Conservation (phyloP, 1,284 basidiomycete species). For the Clitocybe nebularis region DNA sequence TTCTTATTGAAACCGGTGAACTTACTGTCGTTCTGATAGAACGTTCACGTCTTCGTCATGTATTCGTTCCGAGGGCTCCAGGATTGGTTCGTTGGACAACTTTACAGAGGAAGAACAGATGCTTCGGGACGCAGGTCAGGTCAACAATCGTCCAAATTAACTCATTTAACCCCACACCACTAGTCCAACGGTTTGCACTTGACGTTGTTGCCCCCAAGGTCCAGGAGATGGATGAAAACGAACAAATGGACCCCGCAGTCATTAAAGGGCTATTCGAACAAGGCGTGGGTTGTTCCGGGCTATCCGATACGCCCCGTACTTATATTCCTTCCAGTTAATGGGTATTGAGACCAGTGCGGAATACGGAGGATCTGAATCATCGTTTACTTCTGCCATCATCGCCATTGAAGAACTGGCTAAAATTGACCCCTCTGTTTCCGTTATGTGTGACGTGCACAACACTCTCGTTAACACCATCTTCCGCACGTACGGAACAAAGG, state of each 20-base stretch:
- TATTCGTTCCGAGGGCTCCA: conserved; percentile 25
- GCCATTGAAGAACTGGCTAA: conserved; percentile 97
- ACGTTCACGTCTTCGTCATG: conserved; percentile 32
- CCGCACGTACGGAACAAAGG: conserved; percentile 81
- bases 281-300: conserved; percentile 59
- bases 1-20: too few species aligned
- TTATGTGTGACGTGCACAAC: conserved; percentile 97
- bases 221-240: conserved; percentile 96
- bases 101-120: conserved; percentile 92
- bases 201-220: conserved; percentile 91
- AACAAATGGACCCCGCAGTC: conserved; percentile 88
- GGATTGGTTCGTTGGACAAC: conserved; percentile 63
- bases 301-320: not conserved
- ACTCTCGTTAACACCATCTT: conserved; percentile 96
- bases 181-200: conserved; percentile 84
- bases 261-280: conserved; percentile 94
- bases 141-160: too few species aligned
- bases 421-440: conserved; percentile 94
- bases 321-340: conserved; percentile 70
- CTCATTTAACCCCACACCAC: too few species aligned
- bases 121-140: conserved; percentile 81
- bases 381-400: conserved; percentile 95
- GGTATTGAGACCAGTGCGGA: conserved; percentile 90
- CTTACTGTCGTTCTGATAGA: too few species aligned
- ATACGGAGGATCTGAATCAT: conserved; percentile 84